A percentile compares a stretch with the other conserved stretches of the same genome.
phyloP scores from a whole-genome alignment of 176 grass and related monocot genomes.

The Elymus sibiricus region DNA sequence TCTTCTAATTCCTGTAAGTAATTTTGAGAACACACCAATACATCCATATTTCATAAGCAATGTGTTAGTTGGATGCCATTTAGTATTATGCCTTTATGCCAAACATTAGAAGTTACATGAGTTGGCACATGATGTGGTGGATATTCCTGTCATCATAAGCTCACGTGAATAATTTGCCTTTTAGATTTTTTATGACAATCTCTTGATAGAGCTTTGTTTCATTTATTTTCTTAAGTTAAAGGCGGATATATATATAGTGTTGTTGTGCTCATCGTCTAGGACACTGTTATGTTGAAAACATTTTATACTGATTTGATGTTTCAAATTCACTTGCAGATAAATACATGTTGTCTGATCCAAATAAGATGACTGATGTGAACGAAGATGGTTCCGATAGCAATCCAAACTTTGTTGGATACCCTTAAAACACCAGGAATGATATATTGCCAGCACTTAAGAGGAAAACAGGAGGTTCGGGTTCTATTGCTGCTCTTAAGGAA shows the following conservation, averaged over 20 bases:
- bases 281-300: neutral
- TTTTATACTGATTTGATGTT: neutral
- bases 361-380: no score
- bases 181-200: neutral
- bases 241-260: neutral
- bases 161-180: slow-evolving; percentile 16
- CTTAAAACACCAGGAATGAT: slow-evolving; percentile 38
- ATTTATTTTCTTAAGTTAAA: no score
- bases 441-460: slow-evolving; percentile 58
- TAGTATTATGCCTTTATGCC: no score
- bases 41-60: neutral
- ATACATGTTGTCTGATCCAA: slow-evolving; percentile 60
- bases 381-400: slow-evolving; percentile 56
- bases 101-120: neutral
- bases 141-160: slow-evolving; percentile 22
- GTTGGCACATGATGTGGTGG: neutral
- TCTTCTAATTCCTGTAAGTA: neutral
- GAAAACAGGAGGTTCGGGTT: slow-evolving; percentile 1
- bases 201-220: neutral
- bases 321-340: slow-evolving; percentile 60
- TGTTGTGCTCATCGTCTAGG: neutral
- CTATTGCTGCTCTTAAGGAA: no score
- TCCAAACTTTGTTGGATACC: slow-evolving; percentile 44
- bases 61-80: no score
- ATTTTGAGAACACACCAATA: neutral